phyloP scores from a whole-genome alignment of 2,329 filamentous ascomycete genomes.

The Hypoxylon sp. region DNA sequence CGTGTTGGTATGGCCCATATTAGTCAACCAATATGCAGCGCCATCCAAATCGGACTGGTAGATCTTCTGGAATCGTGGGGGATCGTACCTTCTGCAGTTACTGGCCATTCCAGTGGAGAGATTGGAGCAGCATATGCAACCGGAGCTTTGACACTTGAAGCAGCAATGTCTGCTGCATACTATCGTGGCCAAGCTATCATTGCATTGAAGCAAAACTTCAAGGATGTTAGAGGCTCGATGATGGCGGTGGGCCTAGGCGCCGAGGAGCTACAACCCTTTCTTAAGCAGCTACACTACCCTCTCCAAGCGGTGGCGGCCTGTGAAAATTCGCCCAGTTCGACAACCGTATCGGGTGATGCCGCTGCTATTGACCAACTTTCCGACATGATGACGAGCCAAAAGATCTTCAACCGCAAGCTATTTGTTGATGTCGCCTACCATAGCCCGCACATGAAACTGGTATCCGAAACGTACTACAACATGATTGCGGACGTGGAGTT shows the following conservation, averaged over 20 bases:
- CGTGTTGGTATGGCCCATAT: conserved; percentile 50
- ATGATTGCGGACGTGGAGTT: conserved; percentile 44
- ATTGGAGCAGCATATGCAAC: conserved; percentile 49
- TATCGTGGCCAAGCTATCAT: conserved; percentile 61
- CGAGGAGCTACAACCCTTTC: conserved; percentile 54
- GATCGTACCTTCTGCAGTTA: conserved; percentile 51
- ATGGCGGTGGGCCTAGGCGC: conserved; percentile 66
- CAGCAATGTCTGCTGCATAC: conserved; percentile 49
- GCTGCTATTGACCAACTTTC: conserved; percentile 47
- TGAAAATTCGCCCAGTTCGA: conserved; percentile 48
- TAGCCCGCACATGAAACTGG: conserved; percentile 48
- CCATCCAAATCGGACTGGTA: conserved; percentile 60
- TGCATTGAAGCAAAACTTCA: conserved; percentile 57
- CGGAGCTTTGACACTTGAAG: conserved; percentile 49
- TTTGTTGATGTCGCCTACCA: conserved; percentile 49
- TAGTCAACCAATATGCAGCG: conserved; percentile 58
- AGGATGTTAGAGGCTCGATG: conserved; percentile 64
- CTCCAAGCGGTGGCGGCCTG: conserved; percentile 49
- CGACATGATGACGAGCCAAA: conserved; percentile 37
- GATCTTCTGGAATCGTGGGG: conserved; percentile 55
- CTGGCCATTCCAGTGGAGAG: conserved; percentile 49
- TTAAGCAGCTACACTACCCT: conserved; percentile 48
- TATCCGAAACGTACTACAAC: conserved; percentile 47
- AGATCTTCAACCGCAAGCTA: conserved; percentile 49
- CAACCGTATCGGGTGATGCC: conserved; percentile 46